A percentile compares a stretch with the other conserved stretches of the same genome.
These are phyloP conservation scores for Ilyonectria sp. DNA, from an alignment of 2,329 filamentous ascomycete species.

Conservation along the genomic window DNA sequence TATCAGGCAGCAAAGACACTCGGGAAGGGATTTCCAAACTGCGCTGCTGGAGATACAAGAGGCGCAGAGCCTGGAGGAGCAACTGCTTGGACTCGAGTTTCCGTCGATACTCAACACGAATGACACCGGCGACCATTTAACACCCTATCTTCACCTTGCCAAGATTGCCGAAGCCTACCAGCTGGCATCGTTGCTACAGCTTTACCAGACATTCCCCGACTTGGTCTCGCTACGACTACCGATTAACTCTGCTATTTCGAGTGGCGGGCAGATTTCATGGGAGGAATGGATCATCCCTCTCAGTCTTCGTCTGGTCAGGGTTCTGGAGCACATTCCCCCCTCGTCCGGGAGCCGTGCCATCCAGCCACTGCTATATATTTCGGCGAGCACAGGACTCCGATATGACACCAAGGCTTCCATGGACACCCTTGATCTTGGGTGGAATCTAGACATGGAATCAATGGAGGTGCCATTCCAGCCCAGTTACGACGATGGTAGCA, in stretches of 20 bases:
- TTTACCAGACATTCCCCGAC: slow-evolving; percentile 59
- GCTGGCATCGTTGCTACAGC: slow-evolving; percentile 55
- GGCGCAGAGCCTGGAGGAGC: slow-evolving; percentile 54
- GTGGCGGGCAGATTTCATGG: slow-evolving; percentile 50
- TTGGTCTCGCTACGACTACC: slow-evolving; percentile 52
- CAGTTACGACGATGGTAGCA: slow-evolving; percentile 5
- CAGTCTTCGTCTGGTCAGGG: slow-evolving; percentile 50
- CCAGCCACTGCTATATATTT: slow-evolving; percentile 56
- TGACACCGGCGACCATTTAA: slow-evolving; percentile 52
- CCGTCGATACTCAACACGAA: slow-evolving; percentile 25
- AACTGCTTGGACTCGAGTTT: slow-evolving; percentile 52
- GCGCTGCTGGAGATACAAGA: slow-evolving; percentile 40
- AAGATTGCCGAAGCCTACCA: slow-evolving; percentile 58
- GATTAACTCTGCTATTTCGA: slow-evolving; percentile 33
- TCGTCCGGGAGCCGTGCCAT: slow-evolving; percentile 55
- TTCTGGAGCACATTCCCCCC: slow-evolving; percentile 53
- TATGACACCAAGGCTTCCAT: slow-evolving; percentile 40
- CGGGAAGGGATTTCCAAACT: slow-evolving; percentile 48
- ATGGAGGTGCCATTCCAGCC: slow-evolving; percentile 27
- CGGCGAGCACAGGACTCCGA: slow-evolving; percentile 54
- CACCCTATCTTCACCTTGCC: slow-evolving; percentile 51
- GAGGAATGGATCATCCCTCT: slow-evolving; percentile 56
- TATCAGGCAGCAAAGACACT: slow-evolving; percentile 40
- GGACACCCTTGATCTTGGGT: slow-evolving; percentile 35
- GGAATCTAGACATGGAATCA: slow-evolving; percentile 24